Base-by-base conservation (phyloP, 441 rosid genomes). In the Euphorbia schlechtendalii region DNA sequence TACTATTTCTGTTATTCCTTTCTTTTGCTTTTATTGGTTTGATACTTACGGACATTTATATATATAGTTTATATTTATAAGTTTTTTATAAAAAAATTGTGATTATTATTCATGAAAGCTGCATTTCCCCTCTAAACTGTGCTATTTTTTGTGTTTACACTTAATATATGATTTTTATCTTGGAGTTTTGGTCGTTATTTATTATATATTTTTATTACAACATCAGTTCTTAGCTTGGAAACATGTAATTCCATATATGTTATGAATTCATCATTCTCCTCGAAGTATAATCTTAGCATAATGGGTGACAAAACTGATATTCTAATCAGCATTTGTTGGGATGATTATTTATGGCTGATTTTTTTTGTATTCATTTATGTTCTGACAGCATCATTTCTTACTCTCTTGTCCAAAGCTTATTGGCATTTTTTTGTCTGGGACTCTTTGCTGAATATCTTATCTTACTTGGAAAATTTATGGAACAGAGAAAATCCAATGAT, bases 401-500 rank as follows among this genome's bases (percentile, higher is more conserved):
- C 56, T 5, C 24, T 45, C 22, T n/a, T n/a, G n/a, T 57, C 51
- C 22, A 45, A 41, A 32, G 12, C 68, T 61, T 59, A 21, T 59
- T n/a, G n/a, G 36, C 41, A 40, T 10, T 8, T 40, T 40, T 40
- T 17, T 45, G 18, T 45, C n/a, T 12, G n/a, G 18, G n/a, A 45
- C 6, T 53, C 34, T 36, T n/a, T 4, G 15, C 57, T 43, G 40
- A 49, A 20, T 20, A 25, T 71, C 41, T 49, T 62, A 63, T 56
- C 58, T 66, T 79, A 69, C 77, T 61, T 5, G 28, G 56, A 54
- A 61, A 71, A 74, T 63, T 72, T 76, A 30, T 77, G 83, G 54
- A 71, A 73, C 91, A 92, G 99, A 86, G 89, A 73, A 91, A 89
- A 82, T 78, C 95, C 64, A 86, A 64, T 72, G 98, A 88, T 51